Percentiles rank a stretch among this genome's conserved stretches.
These are phyloP conservation scores for Pterula multifida DNA, from an alignment of 1,284 basidiomycete genomes.

Conservation along the genomic window DNA sequence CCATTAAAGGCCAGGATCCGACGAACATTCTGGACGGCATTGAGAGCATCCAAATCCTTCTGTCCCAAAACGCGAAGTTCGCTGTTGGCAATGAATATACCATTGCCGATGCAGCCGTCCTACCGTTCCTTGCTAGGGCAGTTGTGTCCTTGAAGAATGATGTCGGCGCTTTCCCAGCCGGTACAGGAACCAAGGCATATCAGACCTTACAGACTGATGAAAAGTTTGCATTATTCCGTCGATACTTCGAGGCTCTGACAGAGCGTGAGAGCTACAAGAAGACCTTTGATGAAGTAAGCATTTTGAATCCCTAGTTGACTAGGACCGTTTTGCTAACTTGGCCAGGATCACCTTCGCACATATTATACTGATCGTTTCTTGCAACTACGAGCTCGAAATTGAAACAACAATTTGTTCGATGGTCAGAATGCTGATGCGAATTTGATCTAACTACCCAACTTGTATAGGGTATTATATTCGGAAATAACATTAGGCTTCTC, in stretches of 20 bases:
- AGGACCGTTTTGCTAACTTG: not conserved
- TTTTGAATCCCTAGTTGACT: too few species aligned
- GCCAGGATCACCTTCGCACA: not conserved
- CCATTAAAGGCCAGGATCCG: slow-evolving; percentile 26
- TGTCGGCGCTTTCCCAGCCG: slow-evolving; percentile 29
- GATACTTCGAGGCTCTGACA: slow-evolving; percentile 29
- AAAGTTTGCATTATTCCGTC: slow-evolving; percentile 29
- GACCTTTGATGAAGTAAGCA: slow-evolving; percentile 31
- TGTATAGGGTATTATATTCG: too few species aligned
- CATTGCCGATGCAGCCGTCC: slow-evolving; percentile 41
- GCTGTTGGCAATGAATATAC: slow-evolving; percentile 35
- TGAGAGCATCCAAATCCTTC: slow-evolving; percentile 28
- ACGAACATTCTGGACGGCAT: slow-evolving; percentile 26
- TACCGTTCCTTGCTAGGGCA: slow-evolving; percentile 34
- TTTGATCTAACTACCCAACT: too few species aligned
- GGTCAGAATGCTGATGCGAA: too few species aligned
- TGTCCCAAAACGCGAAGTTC: slow-evolving; percentile 25
- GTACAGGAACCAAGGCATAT: slow-evolving; percentile 27
- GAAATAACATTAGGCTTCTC: too few species aligned
- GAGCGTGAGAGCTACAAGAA: slow-evolving; percentile 34
- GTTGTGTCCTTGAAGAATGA: slow-evolving; percentile 30
- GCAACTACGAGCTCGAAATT: too few species aligned
- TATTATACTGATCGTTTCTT: not conserved
- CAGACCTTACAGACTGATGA: slow-evolving; percentile 24
- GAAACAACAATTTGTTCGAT: too few species aligned